Evolutionary conservation across 805 yeast species (phyloP).

Genomic region (Pichia membranifaciens): DNA sequence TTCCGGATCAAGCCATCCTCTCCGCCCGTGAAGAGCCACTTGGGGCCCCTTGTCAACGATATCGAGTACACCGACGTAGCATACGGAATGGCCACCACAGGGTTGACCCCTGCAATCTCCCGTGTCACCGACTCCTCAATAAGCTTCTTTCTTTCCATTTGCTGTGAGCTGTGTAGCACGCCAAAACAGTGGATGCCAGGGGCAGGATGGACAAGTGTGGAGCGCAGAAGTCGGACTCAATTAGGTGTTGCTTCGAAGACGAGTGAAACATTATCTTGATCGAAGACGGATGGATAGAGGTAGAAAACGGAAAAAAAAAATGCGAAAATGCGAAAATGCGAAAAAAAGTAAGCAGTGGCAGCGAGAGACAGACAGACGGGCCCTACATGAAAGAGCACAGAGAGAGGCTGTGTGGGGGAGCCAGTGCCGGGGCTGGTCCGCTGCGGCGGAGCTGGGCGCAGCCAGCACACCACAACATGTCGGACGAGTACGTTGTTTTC

Average conservation of each 20-base stretch:
- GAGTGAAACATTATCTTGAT: not conserved
- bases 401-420: too few species aligned
- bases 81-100: slow-evolving; percentile 85
- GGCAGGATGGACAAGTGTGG: not conserved
- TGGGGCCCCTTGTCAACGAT: slow-evolving; percentile 71
- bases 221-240: too few species aligned
- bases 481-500: slow-evolving; percentile 39
- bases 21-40: slow-evolving; percentile 90
- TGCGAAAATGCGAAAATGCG: not conserved
- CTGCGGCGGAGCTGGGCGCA: not conserved
- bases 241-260: too few species aligned
- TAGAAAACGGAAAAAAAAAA: too few species aligned
- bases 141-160: slow-evolving; percentile 18
- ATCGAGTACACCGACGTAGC: slow-evolving; percentile 71
- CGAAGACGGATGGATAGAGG: too few species aligned
- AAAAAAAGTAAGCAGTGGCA: not conserved
- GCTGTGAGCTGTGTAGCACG: too few species aligned
- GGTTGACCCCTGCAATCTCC: slow-evolving; percentile 62
- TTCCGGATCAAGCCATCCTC: slow-evolving; percentile 91
- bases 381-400: too few species aligned
- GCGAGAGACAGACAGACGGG: not conserved
- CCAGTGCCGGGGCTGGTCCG: too few species aligned
- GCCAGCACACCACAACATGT: slow-evolving; percentile 2
- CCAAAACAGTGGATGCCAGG: too few species aligned
- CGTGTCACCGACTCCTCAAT: slow-evolving; percentile 36